Conservation (phyloP, 1,284 basidiomycete genomes). For the Hortiboletus rubellus region DNA sequence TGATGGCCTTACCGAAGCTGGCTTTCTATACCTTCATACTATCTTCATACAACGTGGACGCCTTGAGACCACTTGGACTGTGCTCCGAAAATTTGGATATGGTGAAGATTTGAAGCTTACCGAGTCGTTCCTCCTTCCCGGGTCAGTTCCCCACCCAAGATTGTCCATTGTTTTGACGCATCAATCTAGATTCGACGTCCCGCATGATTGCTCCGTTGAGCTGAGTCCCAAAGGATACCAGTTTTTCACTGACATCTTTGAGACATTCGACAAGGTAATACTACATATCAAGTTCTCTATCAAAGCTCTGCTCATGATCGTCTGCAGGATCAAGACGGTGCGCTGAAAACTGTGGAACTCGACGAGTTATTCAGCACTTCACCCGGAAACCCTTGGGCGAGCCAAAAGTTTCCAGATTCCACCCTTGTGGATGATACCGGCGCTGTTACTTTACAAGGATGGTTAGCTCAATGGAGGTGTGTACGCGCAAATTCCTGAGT, state of each 20-base stretch:
- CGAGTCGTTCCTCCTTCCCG: slow-evolving; percentile 86
- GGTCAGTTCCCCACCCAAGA: slow-evolving; percentile 47
- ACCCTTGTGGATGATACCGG: slow-evolving; percentile 90
- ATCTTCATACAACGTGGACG: slow-evolving; percentile 97
- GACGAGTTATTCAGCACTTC: slow-evolving; percentile 91
- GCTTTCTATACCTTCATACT: slow-evolving; percentile 94
- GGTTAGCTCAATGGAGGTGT: slow-evolving; percentile 98
- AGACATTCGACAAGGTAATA: slow-evolving; percentile 89
- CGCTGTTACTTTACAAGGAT: slow-evolving; percentile 92
- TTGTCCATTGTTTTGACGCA: slow-evolving; percentile 11
- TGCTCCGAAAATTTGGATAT: slow-evolving; percentile 93
- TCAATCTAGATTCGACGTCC: slow-evolving; percentile 79
- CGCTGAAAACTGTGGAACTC: slow-evolving; percentile 83
- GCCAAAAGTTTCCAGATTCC: slow-evolving; percentile 85
- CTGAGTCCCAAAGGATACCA: slow-evolving; percentile 92
- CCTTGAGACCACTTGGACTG: slow-evolving; percentile 98
- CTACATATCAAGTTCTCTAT: neutral
- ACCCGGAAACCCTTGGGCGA: slow-evolving; percentile 91
- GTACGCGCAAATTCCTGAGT: slow-evolving; percentile 17
- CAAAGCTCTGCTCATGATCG: neutral
- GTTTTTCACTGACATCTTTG: slow-evolving; percentile 97
- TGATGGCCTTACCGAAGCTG: slow-evolving; percentile 86
- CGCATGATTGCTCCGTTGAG: slow-evolving; percentile 92
- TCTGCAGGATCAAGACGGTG: slow-evolving; percentile 89
- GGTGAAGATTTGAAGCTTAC: slow-evolving; percentile 90